Evolutionary conservation across 2,329 filamentous ascomycete genomes (phyloP), one percentile per base, ranked within the genome.

Genomic region (Calonectria montana): DNA sequence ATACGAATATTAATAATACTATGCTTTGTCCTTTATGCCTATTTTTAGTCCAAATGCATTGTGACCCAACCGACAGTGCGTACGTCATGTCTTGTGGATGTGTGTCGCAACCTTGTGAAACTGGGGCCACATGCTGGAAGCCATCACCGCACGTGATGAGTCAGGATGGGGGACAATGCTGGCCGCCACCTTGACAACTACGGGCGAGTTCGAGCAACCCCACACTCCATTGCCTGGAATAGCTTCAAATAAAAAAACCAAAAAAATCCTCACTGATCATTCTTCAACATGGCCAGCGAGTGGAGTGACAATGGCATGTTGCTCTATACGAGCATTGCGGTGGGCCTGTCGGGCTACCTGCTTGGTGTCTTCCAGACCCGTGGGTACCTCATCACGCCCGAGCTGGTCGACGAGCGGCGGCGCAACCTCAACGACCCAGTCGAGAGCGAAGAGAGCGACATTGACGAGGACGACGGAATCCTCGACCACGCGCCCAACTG

Each of bases 321-420:
- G 55, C 85, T 96, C 74, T 91, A 92, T 67, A 95, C 94, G 21
- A 92, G 92, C 75, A 89, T 97, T 73, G 86, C 96, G 69, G 90
- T 93, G 74, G 91, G 94, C 76, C 82, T 97, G 66, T 89, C 91
- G 1, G 96, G 96, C 78, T 97, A 96, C 84, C 91, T 95, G 43
- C 89, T 98, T 16, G 95, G 94, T 74, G 85, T 97, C 71, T 95
- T 95, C 84, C 88, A 91, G 21, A 89, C 90, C 72, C 88, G 84
- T 69, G 90, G 90, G 69, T 91, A 91, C 84, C 81, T 91, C 55
- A 85, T 91, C 77, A 87, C 89, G n/a, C 87, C 89, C 1, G 81
- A 83, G 72, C 83, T 93, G 76, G 85, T 83, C 76, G 82, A 90
- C 81, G 85, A 92, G 87, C 86, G 91, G 82, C 83, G 85, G 82